Evolutionary conservation across 805 yeast species (phyloP).

Genomic region (Zygosaccharomyces siamensis): DNA sequence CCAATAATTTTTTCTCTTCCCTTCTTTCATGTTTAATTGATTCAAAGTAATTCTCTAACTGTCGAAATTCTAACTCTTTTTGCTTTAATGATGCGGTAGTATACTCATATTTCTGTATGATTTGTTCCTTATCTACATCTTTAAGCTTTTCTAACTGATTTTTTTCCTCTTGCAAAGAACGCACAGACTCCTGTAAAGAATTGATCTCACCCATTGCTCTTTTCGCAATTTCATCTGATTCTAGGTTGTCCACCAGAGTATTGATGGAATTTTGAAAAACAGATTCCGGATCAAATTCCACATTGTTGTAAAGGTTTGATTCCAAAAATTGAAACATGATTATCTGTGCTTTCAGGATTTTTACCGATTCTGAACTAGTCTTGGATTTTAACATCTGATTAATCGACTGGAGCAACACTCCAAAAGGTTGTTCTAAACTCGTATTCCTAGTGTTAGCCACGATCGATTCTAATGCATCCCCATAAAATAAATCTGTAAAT

Average conservation of each 20-base stretch:
- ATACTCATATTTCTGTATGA: constrained; percentile 59
- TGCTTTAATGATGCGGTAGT: constrained; percentile 53
- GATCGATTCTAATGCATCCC: constrained; percentile 19
- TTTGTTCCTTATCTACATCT: constrained; percentile 52
- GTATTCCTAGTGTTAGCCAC: constrained; percentile 40
- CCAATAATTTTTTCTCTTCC: constrained; percentile 20
- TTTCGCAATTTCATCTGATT: constrained; percentile 81
- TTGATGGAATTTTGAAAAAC: constrained; percentile 75
- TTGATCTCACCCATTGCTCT: constrained; percentile 62
- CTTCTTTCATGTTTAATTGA: constrained; percentile 50
- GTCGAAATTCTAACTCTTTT: constrained; percentile 54
- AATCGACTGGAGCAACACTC: constrained; percentile 49
- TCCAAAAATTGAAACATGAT: constrained; percentile 61
- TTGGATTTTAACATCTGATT: constrained; percentile 51
- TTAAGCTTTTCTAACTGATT: constrained; percentile 60
- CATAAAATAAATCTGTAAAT: constrained; percentile 22
- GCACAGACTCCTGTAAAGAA: constrained; percentile 44
- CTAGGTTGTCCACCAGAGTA: constrained; percentile 61
- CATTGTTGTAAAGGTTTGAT: constrained; percentile 52
- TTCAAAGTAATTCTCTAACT: constrained; percentile 54
- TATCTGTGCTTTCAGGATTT: constrained; percentile 42
- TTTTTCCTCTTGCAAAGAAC: constrained; percentile 52
- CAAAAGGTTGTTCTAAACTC: constrained; percentile 62
- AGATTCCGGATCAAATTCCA: constrained; percentile 43
- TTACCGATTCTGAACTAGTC: constrained; percentile 43